Conservation (phyloP, 371 early-diverging fungal genomes). For the Zancudomyces culisetae region DNA sequence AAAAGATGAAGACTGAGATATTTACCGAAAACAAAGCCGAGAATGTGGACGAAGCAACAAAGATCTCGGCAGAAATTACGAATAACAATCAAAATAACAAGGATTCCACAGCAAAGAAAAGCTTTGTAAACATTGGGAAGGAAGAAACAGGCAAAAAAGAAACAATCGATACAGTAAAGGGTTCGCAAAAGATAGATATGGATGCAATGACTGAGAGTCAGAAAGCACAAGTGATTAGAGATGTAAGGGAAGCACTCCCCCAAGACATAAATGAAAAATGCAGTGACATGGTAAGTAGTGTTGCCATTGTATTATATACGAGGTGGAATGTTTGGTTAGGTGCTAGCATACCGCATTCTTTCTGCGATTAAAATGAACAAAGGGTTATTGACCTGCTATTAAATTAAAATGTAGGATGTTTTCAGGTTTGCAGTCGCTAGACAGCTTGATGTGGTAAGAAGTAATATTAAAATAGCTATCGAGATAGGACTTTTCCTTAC, state of each 20-base stretch:
- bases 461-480: background rate
- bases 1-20: no score
- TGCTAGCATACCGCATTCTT: no score
- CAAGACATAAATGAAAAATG: conserved; percentile 17
- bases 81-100: no score
- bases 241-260: conserved; percentile 11
- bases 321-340: no score
- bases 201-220: conserved; percentile 16
- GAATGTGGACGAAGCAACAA: no score
- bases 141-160: no score
- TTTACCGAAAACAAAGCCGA: no score
- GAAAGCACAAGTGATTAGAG: conserved; percentile 9
- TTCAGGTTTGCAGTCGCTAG: conserved; percentile 28
- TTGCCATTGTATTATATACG: background rate
- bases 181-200: conserved; percentile 10
- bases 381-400: conserved; percentile 1
- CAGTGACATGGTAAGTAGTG: conserved; percentile 11
- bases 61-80: no score
- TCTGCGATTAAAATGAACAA: background rate
- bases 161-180: no score
- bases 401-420: conserved; percentile 13
- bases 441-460: conserved; percentile 25
- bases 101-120: no score
- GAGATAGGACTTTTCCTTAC: background rate
- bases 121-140: no score